A percentile compares a stretch with the other conserved stretches of the same genome.
Evolutionary conservation across 495 filamentous ascomycete genomes (phyloP).

Genomic region (Choiromyces venosus): DNA sequence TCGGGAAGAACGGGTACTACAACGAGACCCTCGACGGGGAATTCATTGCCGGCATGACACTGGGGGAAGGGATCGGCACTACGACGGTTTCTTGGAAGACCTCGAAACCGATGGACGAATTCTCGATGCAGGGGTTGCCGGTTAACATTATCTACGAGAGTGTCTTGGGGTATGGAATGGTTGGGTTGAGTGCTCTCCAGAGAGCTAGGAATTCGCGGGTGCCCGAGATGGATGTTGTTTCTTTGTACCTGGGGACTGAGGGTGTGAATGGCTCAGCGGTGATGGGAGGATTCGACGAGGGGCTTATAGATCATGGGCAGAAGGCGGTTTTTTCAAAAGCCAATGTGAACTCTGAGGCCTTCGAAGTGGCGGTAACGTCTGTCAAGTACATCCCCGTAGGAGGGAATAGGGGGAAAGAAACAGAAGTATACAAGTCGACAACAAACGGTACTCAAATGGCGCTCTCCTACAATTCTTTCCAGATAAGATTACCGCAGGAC

Average conservation of each 20-base stretch:
- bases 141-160: conserved; percentile 31
- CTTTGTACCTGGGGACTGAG: conserved; percentile 30
- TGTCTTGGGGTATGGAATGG: conserved; percentile 33
- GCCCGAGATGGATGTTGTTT: conserved; percentile 37
- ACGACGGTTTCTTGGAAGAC: conserved; percentile 19
- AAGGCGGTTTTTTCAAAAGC: conserved; percentile 33
- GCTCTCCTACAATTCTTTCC: conserved; percentile 35
- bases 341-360: conserved; percentile 4
- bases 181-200: conserved; percentile 33
- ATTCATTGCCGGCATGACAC: conserved; percentile 12
- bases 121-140: conserved; percentile 16
- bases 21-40: conserved; percentile 28
- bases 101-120: conserved; percentile 1
- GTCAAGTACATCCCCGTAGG: conserved; percentile 21
- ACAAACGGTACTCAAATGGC: conserved; percentile 9
- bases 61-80: conserved; percentile 8
- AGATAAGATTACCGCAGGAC: conserved; percentile 27
- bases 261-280: conserved; percentile 32
- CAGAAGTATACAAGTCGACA: conserved; percentile 9
- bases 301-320: conserved; percentile 33
- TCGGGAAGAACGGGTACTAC: conserved; percentile 36
- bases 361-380: conserved; percentile 22
- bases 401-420: conserved; percentile 10
- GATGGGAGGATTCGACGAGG: conserved; percentile 39
- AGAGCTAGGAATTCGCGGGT: conserved; percentile 25